A percentile compares a stretch with the other conserved stretches of the same genome.
These are phyloP conservation scores for Tricholoma sp. DNA, from an alignment of 768 basidiomycete genomes.

Conservation along the genomic window DNA sequence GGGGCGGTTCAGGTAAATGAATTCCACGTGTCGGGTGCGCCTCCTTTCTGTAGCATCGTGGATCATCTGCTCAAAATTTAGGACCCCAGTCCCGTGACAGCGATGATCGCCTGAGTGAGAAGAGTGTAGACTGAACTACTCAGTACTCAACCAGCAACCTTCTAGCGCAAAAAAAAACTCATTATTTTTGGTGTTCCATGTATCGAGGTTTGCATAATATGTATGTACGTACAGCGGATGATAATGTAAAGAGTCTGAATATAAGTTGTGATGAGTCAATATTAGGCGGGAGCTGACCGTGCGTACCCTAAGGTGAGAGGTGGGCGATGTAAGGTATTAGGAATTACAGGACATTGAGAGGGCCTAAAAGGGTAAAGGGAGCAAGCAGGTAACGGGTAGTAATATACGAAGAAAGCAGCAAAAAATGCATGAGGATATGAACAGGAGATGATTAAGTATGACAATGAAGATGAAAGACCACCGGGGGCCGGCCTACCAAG, in stretches of 20 bases:
- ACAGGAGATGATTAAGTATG: constrained; percentile 19
- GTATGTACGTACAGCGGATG: constrained; percentile 14
- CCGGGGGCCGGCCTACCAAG: constrained; percentile 22
- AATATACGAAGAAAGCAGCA: constrained; percentile 13
- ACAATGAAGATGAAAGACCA: constrained; percentile 15
- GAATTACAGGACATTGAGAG: constrained; percentile 23
- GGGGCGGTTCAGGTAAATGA: background rate
- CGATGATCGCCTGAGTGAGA: no score
- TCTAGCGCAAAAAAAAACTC: no score
- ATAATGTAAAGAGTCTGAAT: constrained; percentile 11
- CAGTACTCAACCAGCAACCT: background rate
- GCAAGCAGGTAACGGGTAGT: constrained; percentile 9
- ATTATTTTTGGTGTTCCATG: constrained; percentile 2
- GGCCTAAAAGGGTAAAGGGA: background rate
- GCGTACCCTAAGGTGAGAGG: constrained; percentile 9
- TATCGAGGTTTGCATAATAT: constrained; percentile 4
- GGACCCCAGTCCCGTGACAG: background rate
- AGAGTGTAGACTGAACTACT: no score
- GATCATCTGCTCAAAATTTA: background rate
- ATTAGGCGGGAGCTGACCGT: constrained; percentile 19
- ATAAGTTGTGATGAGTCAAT: constrained; percentile 14
- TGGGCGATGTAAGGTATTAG: constrained; percentile 23
- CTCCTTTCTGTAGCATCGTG: background rate
- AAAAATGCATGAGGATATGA: constrained; percentile 21
- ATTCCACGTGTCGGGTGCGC: background rate